Evolutionary conservation across 768 basidiomycete genomes (phyloP), one percentile per base, ranked within the genome.

Genomic region (Scleroderma citrinum): DNA sequence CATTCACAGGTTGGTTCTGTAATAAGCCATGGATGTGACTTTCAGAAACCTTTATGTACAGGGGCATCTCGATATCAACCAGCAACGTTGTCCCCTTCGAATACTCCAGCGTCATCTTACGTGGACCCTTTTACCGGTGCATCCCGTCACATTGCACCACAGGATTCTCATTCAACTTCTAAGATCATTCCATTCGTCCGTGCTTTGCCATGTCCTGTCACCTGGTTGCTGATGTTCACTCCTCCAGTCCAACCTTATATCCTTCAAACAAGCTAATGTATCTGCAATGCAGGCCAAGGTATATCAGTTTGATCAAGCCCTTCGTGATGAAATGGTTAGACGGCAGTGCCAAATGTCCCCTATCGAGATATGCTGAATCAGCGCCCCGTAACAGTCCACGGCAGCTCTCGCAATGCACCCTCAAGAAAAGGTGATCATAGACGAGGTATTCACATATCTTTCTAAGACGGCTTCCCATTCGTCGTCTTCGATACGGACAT

Each of bases 241-340:
- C 29, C 34, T 48, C 17, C 56, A 91, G 88, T 70, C 75, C 37
- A 80, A 76, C 34, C 72, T 76, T 37, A 76, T 91, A 17, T 72
- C 76, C n/a, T 95, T 97, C 73, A 90, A 87, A 55, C 88, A 92
- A 72, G 89, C 83, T 3, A 83, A 82, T 63, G 76, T 94, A 23
- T 59, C 73, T 19, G 88, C 88, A 16, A 89, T 94, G 82, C 82
- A 81, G 59, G 74, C 75, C 19, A 94, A 94, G 66, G 59, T 92
- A 17, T 74, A 76, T 52, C 84, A 92, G 61, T 83, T 92, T 44
- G 77, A 91, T 56, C 80, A 85, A 38, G 76, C 67, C 17, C 68
- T 92, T 32, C 76, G 73, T 47, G 70, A 78, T 52, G 85, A 87
- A 61, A 83, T 82, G 46, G 89, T 92, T 59, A 56, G 85, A 53